Evolutionary conservation across 2,329 filamentous ascomycete genomes (phyloP).

Genomic region (Alternaria viburni): DNA sequence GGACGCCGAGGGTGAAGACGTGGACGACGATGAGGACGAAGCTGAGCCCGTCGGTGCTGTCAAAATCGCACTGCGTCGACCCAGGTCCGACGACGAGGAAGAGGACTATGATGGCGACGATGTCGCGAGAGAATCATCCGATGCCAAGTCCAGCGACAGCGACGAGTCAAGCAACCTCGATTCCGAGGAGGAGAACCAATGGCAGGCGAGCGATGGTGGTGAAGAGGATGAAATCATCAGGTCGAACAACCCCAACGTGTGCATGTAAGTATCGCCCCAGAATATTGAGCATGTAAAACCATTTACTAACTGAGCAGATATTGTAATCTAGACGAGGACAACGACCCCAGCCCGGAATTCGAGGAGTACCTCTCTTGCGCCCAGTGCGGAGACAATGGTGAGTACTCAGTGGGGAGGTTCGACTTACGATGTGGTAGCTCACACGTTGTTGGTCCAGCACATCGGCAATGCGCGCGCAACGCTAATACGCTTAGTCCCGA

Average conservation of each 20-base stretch:
- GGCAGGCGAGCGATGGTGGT: conserved; percentile 60
- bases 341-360: conserved; percentile 81
- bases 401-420: conserved; percentile 49
- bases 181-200: conserved; percentile 64
- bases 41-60: conserved; percentile 53
- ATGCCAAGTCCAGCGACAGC: conserved; percentile 48
- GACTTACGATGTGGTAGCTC: conserved; percentile 43
- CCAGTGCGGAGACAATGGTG: conserved; percentile 83
- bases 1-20: conserved; percentile 52
- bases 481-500: conserved; percentile 67
- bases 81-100: conserved; percentile 48
- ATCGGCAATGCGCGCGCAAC: conserved; percentile 86
- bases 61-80: conserved; percentile 46
- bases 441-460: conserved; percentile 68
- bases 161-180: conserved; percentile 51
- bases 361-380: conserved; percentile 79
- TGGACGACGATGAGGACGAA: conserved; percentile 61
- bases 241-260: conserved; percentile 61
- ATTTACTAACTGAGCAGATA: conserved; percentile 63
- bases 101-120: conserved; percentile 49
- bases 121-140: conserved; percentile 45
- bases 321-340: conserved; percentile 81
- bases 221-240: conserved; percentile 64
- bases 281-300: background rate
- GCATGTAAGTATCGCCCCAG: conserved; percentile 63